Evolutionary conservation across 129 eudicot genomes (phyloP).

Genomic region (Flaveria linearis): DNA sequence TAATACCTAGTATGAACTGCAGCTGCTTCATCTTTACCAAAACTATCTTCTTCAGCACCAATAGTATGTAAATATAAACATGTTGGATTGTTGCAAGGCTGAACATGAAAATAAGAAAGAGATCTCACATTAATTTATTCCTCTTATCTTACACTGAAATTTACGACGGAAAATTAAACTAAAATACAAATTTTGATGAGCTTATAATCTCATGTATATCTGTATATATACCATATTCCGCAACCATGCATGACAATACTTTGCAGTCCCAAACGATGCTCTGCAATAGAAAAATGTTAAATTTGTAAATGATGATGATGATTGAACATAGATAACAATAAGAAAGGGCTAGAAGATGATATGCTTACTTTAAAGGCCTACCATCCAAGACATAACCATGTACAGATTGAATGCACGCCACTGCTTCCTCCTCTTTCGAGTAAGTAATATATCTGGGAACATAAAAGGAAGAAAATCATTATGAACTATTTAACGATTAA

Average conservation of each 20-base stretch:
- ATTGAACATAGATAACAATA: slow-evolving; percentile 1
- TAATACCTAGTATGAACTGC: slow-evolving; percentile 83
- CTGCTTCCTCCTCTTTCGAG: slow-evolving; percentile 89
- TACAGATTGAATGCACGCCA: slow-evolving; percentile 77
- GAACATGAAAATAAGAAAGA: slow-evolving; percentile 28
- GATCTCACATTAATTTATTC: slow-evolving; percentile 8
- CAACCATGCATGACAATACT: slow-evolving; percentile 94
- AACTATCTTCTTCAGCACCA: slow-evolving; percentile 94
- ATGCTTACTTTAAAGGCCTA: slow-evolving; percentile 64
- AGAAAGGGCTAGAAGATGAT: slow-evolving; percentile 1
- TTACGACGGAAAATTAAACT: background rate
- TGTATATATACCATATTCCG: slow-evolving; percentile 54
- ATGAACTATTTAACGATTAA: background rate
- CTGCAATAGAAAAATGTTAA: slow-evolving; percentile 41
- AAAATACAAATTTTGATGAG: slow-evolving; percentile 10
- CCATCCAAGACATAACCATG: slow-evolving; percentile 85
- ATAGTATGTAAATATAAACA: slow-evolving; percentile 78
- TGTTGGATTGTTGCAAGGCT: slow-evolving; percentile 83
- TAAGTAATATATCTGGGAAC: slow-evolving; percentile 66
- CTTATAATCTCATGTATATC: background rate
- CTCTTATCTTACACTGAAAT: background rate
- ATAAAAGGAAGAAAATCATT: slow-evolving; percentile 6
- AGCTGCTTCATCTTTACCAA: slow-evolving; percentile 90
- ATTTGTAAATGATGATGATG: background rate
- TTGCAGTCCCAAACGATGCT: slow-evolving; percentile 95